These are phyloP conservation scores for Barbarea vulgaris DNA, from an alignment of 345 rosid species.

Conservation along the genomic window DNA sequence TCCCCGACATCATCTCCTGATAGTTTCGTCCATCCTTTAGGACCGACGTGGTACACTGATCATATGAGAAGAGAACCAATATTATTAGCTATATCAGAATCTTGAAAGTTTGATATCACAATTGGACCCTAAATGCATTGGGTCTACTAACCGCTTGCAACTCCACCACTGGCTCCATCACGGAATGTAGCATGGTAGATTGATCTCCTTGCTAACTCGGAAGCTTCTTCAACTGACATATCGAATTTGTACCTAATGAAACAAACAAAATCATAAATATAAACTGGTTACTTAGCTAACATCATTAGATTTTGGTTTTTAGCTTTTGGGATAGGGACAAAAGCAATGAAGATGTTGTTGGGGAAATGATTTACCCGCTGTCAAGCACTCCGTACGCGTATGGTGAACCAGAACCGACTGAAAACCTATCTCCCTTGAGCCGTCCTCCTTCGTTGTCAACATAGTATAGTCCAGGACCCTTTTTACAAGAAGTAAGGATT, in stretches of 20 bases:
- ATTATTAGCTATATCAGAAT: not conserved
- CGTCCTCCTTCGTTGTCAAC: slow-evolving; percentile 99
- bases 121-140: not conserved
- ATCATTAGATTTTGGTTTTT: not conserved
- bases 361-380: slow-evolving; percentile 62
- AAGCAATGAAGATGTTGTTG: not conserved
- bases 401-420: slow-evolving; percentile 99
- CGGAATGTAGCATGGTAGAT: slow-evolving; percentile 99
- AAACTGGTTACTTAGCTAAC: not conserved
- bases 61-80: slow-evolving; percentile 28
- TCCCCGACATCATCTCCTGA: slow-evolving; percentile 98
- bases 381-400: slow-evolving; percentile 98
- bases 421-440: slow-evolving; percentile 88
- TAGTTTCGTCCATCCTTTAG: slow-evolving; percentile 91
- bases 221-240: slow-evolving; percentile 90
- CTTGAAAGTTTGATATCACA: slow-evolving; percentile 9
- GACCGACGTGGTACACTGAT: slow-evolving; percentile 94
- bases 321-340: not conserved
- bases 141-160: slow-evolving; percentile 79
- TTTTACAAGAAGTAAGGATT: slow-evolving; percentile 13
- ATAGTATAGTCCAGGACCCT: slow-evolving; percentile 99
- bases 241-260: slow-evolving; percentile 72
- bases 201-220: slow-evolving; percentile 91
- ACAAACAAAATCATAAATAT: not conserved
- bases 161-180: slow-evolving; percentile 99